These are phyloP conservation scores for Scutellaria minor DNA, from an alignment of 257 asterid genomes.

Conservation along the genomic window DNA sequence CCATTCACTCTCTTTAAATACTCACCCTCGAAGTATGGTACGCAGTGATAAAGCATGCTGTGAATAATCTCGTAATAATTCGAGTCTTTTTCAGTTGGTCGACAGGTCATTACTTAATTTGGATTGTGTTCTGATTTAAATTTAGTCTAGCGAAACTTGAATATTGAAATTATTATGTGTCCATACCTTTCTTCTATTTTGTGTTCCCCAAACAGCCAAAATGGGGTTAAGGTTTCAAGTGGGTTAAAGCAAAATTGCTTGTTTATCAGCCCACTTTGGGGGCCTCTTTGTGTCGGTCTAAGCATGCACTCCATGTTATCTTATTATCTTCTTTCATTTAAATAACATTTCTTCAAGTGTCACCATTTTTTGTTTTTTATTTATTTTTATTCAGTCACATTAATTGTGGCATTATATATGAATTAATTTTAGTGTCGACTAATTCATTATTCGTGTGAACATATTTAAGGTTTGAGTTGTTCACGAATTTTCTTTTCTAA, in stretches of 20 bases:
- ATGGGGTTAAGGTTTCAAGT: constrained; percentile 57
- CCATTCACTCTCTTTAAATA: constrained; percentile 48
- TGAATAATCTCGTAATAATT: too few relatives aligned
- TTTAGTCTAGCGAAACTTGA: not conserved
- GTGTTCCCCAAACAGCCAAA: constrained; percentile 49
- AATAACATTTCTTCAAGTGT: not conserved
- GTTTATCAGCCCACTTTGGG: constrained; percentile 46
- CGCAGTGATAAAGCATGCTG: not conserved
- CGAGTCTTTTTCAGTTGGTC: too few relatives aligned
- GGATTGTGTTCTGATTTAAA: too few relatives aligned
- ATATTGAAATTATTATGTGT: constrained; percentile 19
- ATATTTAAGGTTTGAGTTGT: not conserved
- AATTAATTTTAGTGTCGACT: not conserved
- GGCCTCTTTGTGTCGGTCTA: constrained; percentile 56
- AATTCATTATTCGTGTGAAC: too few relatives aligned
- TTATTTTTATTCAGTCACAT: too few relatives aligned
- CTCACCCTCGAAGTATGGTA: not conserved
- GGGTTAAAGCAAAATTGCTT: constrained; percentile 53
- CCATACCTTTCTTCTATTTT: constrained; percentile 31
- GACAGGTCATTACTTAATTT: too few relatives aligned
- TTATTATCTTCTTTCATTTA: constrained; percentile 32
- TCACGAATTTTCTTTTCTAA: too few relatives aligned
- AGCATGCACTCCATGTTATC: constrained; percentile 62
- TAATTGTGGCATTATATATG: not conserved
- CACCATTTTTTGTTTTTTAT: too few relatives aligned